Evolutionary conservation across 2,329 filamentous ascomycete genomes (phyloP), one percentile per base, ranked within the genome.

Genomic region (Neonectria magnoliae): DNA sequence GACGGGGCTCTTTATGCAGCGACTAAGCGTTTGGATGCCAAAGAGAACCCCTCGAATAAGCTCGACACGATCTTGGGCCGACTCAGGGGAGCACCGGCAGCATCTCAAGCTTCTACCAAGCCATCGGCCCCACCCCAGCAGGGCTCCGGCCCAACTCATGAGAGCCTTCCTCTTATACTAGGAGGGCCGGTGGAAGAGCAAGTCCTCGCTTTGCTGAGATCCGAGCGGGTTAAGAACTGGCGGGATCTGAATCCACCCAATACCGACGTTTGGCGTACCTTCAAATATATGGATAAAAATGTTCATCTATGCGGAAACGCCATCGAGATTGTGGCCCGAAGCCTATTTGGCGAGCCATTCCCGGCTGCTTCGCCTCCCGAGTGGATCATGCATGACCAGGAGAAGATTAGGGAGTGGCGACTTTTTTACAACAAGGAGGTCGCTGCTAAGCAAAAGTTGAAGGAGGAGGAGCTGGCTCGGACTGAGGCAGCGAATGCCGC

Each of bases 321-420:
- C 3, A 65, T 88, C 13, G 83, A 86, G 67, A 74, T 73, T 0
- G 71, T 83, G 1, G 80, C 80, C 3, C 80, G 79, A 33, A 73
- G 77, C 42, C 73, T 87, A 9, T 79, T 79, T 48, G 79, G 79
- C 57, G 82, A 83, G 64, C 80, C 84, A 7, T 86, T 80, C 64
- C 86, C 85, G 14, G 76, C 86, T 2, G 82, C 73, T 1, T 81
- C 84, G 47, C 84, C 87, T 4, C 86, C 87, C 1, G 81, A 82
- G 18, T 87, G 85, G 81, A 81, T 88, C 67, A 76, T 76, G 10
- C 76, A 82, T 22, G 80, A 84, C 33, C 75, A 81, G 3, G 82
- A 82, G 33, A 81, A 81, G 65, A 78, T 83, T 0, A 81, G 82
- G 10, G 82, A 86, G 66, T 89, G 87, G 86, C 84, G 82, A 78